Evolutionary conservation across 305 asterid species (phyloP), one percentile per base, ranked within the genome.

Genomic region (Andrographis paniculata): DNA sequence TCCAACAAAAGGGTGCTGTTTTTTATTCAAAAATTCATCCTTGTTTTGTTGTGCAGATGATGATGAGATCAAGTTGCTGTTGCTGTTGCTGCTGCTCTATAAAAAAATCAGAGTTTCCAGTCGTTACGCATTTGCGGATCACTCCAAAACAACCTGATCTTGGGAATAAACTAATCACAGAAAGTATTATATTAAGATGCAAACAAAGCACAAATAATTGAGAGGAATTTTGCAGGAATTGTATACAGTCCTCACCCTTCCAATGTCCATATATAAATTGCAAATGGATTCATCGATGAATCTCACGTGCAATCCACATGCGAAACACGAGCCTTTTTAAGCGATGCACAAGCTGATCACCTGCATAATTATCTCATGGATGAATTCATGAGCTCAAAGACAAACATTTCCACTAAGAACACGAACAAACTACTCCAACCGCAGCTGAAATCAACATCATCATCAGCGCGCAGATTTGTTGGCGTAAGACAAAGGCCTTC

Each of bases 401-500:
- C 66, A 23, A 44, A 67, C 31, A 58, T 43, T 5, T 44, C 60
- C 55, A 55, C 56, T 14, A 58, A 22, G 48, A 36, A 31, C 63
- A 52, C 53, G 3, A 69, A 20, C 68, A 73, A 67, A 47, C 48
- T 51, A 14, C 72, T 59, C 37, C 47, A n/a, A n/a, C 63, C 35
- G 15, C 31, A 10, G 28, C 28, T n/a, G 7, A 28, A 28, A 28
- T 28, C 33, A 6, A 73, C 67, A 60, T 28, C 78, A 6, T 16
- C 65, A 3, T 5, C 72, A 10, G 23, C 54, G 7, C 86, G 91
- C 8, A 63, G 79, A 66, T 87, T 76, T 35, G 81, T 83, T 0
- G 94, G 96, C 1, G 94, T 80, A 15, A 62, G 96, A 37, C 94
- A 87, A 46, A 47, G 93, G 56, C 96, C 96, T 1, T 87, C 96